Evolutionary conservation across 441 rosid species (phyloP), one percentile per base, ranked within the genome.

Genomic region (Aquilaria agallochum): DNA sequence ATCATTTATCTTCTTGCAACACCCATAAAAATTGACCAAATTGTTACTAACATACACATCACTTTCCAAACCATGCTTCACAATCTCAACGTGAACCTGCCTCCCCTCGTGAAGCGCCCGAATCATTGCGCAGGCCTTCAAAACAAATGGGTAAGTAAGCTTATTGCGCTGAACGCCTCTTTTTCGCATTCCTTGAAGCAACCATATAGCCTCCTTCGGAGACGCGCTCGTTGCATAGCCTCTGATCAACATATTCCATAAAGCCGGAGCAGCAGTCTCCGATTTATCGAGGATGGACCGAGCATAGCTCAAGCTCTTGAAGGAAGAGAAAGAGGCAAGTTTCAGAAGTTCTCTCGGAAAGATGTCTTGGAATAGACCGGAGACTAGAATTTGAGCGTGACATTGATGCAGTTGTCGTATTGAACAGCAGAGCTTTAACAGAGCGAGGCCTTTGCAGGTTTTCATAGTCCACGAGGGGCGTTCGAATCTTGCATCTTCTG

Each of bases 171-270:
- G 61, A 62, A 86, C 58, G 11, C 84, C 84, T 50, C 80, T 74
- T 60, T 71, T 76, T 66, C 85, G 82, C 92, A 87, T 87, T 63
- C 76, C 76, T 40, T 72, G 68, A 67, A 81, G 80, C 45, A 84
- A 60, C 82, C 66, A 64, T 31, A 86, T 64, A 47, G 89, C 85
- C 9, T 86, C 82, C 30, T 67, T 64, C 12, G 94, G 88, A 8
- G 80, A 68, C 60, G 73, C 74, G 44, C 88, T 80, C 1, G 81
- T 59, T 27, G 90, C 78, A 59, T 84, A 80, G 66, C 84, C 85
- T 74, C 93, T 76, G 49, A 79, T 80, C 32, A 87, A 75, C 56
- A 79, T 69, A 56, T 86, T 92, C 90, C 92, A 87, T 15, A 86
- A 74, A 55, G 80, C 68, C 46, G 88, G 79, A 2, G 70, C 50